Evolutionary conservation across 768 basidiomycete genomes (phyloP).

Genomic region (Xerocomellus chrysenteron): DNA sequence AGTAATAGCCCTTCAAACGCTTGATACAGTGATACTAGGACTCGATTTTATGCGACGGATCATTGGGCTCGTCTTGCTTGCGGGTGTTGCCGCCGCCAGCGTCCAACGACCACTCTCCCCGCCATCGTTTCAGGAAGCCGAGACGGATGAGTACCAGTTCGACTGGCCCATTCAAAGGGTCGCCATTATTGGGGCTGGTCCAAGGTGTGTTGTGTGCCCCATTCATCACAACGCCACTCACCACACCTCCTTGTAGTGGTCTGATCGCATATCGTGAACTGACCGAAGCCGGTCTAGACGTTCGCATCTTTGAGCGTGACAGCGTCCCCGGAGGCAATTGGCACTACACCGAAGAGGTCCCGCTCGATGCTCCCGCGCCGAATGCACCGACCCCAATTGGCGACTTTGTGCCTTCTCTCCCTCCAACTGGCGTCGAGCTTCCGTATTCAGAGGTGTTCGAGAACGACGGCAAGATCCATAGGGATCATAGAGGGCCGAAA

Average conservation of each 20-base stretch:
- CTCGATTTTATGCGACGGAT: not conserved
- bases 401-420: conserved; percentile 15
- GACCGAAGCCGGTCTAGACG: conserved; percentile 14
- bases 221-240: not conserved
- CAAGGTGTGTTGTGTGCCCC: conserved; percentile 2
- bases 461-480: conserved; percentile 3
- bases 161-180: conserved; percentile 14
- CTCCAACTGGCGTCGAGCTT: not conserved
- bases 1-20: too few species aligned
- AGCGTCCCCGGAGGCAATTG: conserved; percentile 12
- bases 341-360: conserved; percentile 17
- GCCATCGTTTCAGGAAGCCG: not conserved
- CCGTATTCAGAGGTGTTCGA: conserved; percentile 12
- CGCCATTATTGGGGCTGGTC: conserved; percentile 17
- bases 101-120: conserved; percentile 2
- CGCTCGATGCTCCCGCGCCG: conserved; percentile 11
- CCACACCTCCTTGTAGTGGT: conserved; percentile 1
- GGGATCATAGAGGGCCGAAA: conserved; percentile 11
- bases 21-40: too few species aligned
- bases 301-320: conserved; percentile 13
- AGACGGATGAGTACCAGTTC: conserved; percentile 6
- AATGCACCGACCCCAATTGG: conserved; percentile 1
- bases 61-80: not conserved
- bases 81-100: not conserved
- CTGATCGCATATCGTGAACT: conserved; percentile 13